Base-by-base conservation (phyloP, 2,329 filamentous ascomycete species). In the Penicillium aurantiogriseum region DNA sequence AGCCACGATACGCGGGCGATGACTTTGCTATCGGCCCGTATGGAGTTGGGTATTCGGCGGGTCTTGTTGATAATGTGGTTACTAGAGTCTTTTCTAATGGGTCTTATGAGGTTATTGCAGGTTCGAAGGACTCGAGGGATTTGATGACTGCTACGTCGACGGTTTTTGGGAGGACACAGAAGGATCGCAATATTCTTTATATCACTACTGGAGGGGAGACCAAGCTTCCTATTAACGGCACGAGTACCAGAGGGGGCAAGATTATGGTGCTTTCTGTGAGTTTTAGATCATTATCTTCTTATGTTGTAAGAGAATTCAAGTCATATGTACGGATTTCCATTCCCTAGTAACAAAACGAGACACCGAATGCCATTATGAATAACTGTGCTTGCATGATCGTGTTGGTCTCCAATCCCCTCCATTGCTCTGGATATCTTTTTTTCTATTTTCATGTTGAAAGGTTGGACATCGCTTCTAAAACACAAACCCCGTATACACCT, bases 401-500 rank as follows among this genome's bases (percentile, higher is more conserved):
- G 27, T 42, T 29, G n/a, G 36, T 53, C 36, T 23, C 31, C 35
- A 17, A 47, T 47, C 13, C 35, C 17, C 19, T 35, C 35, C 33
- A n/a, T 47, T 40, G 42, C 29, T 15, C n/a, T 7, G 21, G 31
- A 45, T 42, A 33, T 52, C 25, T 33, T 39, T 56, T 44, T 46
- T 29, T 29, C n/a, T 52, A 27, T 19, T 59, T 57, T 59, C 48
- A 31, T 29, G 29, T 47, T 56, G 35, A 19, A 51, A 46, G 43
- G 27, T 33, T 36, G 36, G n/a, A 57, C 33, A 40, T 52, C 56
- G 47, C 50, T 51, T 54, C 49, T 54, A 57, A 53, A 49, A 56
- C 45, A 57, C 45, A 58, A 61, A 64, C 31, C 60, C 57, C 62
- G 54, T 62, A 61, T 63, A 66, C 60, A 66, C 53, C 59, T 57